phyloP scores from a whole-genome alignment of 176 grass and related monocot species.

The Oropetium thomaeum region DNA sequence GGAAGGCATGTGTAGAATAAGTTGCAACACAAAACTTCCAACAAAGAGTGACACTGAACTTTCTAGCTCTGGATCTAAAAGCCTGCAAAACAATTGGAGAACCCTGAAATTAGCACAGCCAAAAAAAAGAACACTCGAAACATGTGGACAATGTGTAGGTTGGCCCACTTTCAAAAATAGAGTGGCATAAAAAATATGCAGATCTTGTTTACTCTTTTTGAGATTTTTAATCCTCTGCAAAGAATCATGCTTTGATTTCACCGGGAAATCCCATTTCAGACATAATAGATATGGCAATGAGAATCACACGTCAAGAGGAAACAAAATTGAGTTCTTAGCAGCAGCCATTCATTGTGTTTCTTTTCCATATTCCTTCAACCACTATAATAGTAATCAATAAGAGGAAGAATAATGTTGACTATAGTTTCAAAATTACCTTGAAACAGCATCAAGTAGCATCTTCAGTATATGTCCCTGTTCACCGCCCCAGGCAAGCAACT shows the following conservation, averaged over 20 bases:
- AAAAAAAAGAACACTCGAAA: constrained; percentile 20
- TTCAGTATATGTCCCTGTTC: constrained; percentile 62
- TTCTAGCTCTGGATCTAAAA: constrained; percentile 75
- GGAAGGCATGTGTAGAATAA: constrained; percentile 74
- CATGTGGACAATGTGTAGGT: background rate
- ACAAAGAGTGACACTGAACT: constrained; percentile 97
- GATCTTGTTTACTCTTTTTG: background rate
- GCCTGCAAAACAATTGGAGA: constrained; percentile 51
- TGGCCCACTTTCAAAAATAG: background rate
- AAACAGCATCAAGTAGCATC: constrained; percentile 84
- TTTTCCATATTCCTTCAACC: background rate
- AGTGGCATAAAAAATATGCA: background rate
- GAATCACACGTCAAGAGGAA: background rate
- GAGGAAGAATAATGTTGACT: background rate
- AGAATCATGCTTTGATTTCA: constrained; percentile 1
- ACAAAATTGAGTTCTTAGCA: background rate
- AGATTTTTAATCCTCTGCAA: background rate
- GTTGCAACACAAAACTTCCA: constrained; percentile 89
- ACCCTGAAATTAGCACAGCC: constrained; percentile 8
- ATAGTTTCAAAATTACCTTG: constrained; percentile 49
- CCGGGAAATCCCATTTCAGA: background rate
- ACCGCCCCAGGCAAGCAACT: constrained; percentile 78
- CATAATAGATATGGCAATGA: constrained; percentile 3
- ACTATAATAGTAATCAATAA: background rate
- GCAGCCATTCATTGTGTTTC: background rate